Conservation (phyloP, 257 asterid genomes). For the Oldenlandia corymbosa region DNA sequence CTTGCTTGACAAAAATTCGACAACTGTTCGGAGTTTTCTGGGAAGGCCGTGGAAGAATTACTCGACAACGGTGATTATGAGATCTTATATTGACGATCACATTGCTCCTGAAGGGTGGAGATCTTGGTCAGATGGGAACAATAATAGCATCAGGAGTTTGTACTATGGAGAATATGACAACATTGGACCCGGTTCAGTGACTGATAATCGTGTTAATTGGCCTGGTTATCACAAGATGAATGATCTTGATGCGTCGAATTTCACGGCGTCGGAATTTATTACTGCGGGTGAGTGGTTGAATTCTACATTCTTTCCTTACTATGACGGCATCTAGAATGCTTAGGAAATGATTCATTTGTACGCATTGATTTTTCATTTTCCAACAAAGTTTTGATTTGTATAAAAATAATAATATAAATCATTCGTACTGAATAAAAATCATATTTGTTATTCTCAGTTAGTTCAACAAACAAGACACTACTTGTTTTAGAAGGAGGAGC, state of each 20-base stretch:
- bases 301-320: conserved; percentile 80
- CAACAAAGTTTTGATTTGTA: no score
- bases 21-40: conserved; percentile 43
- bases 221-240: conserved; percentile 59
- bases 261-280: conserved; percentile 61
- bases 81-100: conserved; percentile 57
- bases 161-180: conserved; percentile 79
- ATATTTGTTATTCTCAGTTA: no score
- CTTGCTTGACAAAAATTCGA: conserved; percentile 32
- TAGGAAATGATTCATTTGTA: no score
- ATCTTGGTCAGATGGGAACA: conserved; percentile 45
- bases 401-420: no score
- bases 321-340: conserved; percentile 50
- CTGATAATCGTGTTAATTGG: conserved; percentile 57
- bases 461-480: no score
- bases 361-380: no score
- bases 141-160: conserved; percentile 43
- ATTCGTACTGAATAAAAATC: no score
- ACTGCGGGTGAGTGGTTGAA: conserved; percentile 75
- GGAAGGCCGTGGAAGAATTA: conserved; percentile 85
- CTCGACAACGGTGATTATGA: conserved; percentile 55
- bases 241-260: conserved; percentile 50
- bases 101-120: conserved; percentile 59
- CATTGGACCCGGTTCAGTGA: conserved; percentile 59
- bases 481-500: no score